Percentiles rank a stretch among this genome's conserved stretches.
These are phyloP conservation scores for Botrytis squamosa DNA, from an alignment of 2,329 filamentous ascomycete genomes.

Conservation along the genomic window DNA sequence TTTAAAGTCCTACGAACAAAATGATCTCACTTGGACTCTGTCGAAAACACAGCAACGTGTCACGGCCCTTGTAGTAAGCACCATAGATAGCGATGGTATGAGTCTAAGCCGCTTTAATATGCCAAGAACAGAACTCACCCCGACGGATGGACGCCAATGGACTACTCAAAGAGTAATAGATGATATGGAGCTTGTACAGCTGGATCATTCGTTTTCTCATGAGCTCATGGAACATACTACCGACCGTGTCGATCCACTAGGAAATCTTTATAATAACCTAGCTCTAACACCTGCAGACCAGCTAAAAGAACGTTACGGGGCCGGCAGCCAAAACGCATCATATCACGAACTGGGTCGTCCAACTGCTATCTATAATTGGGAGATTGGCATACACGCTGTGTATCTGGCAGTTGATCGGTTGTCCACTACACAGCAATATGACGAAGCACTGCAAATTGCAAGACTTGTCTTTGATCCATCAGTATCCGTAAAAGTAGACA, in stretches of 20 bases:
- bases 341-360: slow-evolving; percentile 32
- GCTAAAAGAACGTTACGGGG: background rate
- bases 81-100: background rate
- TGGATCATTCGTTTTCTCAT: background rate
- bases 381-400: slow-evolving; percentile 34
- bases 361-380: slow-evolving; percentile 39
- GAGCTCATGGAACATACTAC: background rate
- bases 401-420: slow-evolving; percentile 30
- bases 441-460: slow-evolving; percentile 17
- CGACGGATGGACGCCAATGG: background rate
- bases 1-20: background rate
- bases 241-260: background rate
- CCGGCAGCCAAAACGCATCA: background rate
- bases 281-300: background rate
- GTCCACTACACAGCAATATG: slow-evolving; percentile 31
- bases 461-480: slow-evolving; percentile 5
- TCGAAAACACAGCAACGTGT: background rate
- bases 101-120: background rate
- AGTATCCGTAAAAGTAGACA: background rate
- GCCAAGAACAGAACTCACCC: background rate
- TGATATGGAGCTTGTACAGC: background rate
- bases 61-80: background rate
- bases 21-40: background rate
- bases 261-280: background rate
- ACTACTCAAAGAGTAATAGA: background rate